A percentile compares a stretch with the other conserved stretches of the same genome.
phyloP scores from a whole-genome alignment of 2,329 filamentous ascomycete species.

The Lachnellula willkommii region DNA sequence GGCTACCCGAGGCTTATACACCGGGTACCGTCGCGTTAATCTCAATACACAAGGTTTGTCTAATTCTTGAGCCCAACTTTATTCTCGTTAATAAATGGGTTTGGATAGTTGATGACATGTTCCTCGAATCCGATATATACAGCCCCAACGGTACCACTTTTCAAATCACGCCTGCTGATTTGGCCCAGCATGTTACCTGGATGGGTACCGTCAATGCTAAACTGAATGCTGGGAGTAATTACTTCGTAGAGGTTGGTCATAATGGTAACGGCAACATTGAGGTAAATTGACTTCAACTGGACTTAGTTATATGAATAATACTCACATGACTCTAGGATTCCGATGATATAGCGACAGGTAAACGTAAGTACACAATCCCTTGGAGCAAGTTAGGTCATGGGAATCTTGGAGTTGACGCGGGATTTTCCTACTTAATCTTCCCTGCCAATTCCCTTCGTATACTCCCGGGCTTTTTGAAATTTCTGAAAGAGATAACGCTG shows the following conservation, averaged over 20 bases:
- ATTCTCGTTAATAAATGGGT: constrained; percentile 9
- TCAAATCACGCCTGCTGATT: constrained; percentile 43
- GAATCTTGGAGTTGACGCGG: no score
- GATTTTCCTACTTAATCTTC: no score
- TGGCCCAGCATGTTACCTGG: constrained; percentile 43
- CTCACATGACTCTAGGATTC: constrained; percentile 15
- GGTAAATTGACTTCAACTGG: neutral
- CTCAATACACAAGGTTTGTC: constrained; percentile 23
- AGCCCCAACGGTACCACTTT: constrained; percentile 43
- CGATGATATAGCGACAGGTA: constrained; percentile 15
- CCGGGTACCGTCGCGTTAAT: constrained; percentile 24
- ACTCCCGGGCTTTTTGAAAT: no score
- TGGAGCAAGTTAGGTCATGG: no score
- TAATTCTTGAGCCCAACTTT: constrained; percentile 1
- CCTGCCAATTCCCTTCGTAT: no score
- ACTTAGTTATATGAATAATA: neutral
- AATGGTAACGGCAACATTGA: constrained; percentile 52
- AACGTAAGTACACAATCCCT: neutral
- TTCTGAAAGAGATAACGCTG: no score
- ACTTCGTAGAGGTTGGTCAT: constrained; percentile 49
- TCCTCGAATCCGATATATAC: constrained; percentile 48
- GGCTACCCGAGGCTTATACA: constrained; percentile 52
- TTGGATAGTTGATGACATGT: constrained; percentile 53
- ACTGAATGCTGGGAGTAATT: constrained; percentile 46
- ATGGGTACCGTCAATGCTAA: constrained; percentile 39